Conservation (phyloP, 345 rosid genomes). For the Toxicodendron radicans region DNA sequence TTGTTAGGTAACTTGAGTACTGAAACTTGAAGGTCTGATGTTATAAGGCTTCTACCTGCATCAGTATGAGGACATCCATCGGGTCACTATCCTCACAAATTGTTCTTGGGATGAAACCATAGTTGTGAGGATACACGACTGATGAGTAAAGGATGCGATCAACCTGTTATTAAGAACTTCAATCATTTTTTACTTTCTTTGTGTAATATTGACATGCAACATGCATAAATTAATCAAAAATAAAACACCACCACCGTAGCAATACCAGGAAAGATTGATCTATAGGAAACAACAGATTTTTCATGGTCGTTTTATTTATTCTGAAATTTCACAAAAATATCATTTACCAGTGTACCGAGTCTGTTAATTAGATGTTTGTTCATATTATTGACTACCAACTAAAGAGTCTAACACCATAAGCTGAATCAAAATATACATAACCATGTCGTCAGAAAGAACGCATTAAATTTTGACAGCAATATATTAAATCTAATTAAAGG, state of each 20-base stretch:
- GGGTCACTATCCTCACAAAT: constrained; percentile 98
- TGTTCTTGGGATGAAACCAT: constrained; percentile 96
- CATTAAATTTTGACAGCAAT: background rate
- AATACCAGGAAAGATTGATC: background rate
- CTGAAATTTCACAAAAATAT: background rate
- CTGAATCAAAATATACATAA: background rate
- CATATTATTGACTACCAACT: background rate
- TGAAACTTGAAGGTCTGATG: constrained; percentile 2
- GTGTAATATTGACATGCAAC: background rate
- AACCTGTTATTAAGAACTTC: constrained; percentile 53
- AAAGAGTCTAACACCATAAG: background rate
- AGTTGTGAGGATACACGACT: constrained; percentile 98
- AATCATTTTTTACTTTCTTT: background rate
- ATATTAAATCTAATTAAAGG: background rate
- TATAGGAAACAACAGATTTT: background rate
- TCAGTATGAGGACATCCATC: constrained; percentile 88
- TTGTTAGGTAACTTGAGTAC: background rate
- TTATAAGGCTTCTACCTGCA: constrained; percentile 71
- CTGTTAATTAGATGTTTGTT: background rate
- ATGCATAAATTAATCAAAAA: background rate
- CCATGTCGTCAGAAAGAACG: background rate
- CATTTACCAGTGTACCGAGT: background rate
- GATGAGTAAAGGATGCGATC: constrained; percentile 97
- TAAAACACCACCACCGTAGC: background rate
- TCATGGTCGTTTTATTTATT: background rate